A percentile compares a stretch with the other conserved stretches of the same genome.
These are phyloP conservation scores for Pichia sp. DNA, from an alignment of 1,139 yeast species.

Conservation along the genomic window DNA sequence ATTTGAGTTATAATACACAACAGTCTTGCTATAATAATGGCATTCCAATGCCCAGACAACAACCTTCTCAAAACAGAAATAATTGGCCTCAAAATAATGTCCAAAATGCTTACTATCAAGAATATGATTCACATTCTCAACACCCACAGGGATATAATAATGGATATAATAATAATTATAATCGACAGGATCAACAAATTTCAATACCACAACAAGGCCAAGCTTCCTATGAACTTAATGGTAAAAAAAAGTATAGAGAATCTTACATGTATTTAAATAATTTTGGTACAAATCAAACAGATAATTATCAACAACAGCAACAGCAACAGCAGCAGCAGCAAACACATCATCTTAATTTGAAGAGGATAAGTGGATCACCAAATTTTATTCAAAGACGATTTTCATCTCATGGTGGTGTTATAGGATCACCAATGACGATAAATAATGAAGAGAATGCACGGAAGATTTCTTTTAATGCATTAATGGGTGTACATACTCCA, in stretches of 20 bases:
- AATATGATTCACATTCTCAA: background rate
- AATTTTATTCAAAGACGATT: slow-evolving; percentile 7
- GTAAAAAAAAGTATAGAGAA: slow-evolving; percentile 11
- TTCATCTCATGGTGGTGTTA: slow-evolving; percentile 13
- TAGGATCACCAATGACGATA: slow-evolving; percentile 17
- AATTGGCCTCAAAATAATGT: background rate
- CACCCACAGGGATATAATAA: background rate
- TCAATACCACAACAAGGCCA: slow-evolving; percentile 4
- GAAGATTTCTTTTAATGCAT: slow-evolving; percentile 12
- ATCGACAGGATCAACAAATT: background rate
- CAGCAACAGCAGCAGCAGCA: background rate
- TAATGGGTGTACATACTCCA: slow-evolving; percentile 10
- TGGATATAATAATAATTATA: background rate
- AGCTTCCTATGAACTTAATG: background rate
- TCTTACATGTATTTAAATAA: slow-evolving; percentile 16
- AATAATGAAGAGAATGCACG: slow-evolving; percentile 11
- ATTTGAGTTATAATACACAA: no score
- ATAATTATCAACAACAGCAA: background rate
- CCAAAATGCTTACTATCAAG: background rate
- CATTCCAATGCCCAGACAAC: no score
- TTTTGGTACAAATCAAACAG: background rate
- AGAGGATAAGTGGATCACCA: slow-evolving; percentile 6
- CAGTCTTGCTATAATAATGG: no score
- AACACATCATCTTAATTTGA: background rate
- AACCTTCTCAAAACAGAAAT: background rate